phyloP scores from a whole-genome alignment of 352 stramenopile species.

The Globisporangium barbulae region DNA sequence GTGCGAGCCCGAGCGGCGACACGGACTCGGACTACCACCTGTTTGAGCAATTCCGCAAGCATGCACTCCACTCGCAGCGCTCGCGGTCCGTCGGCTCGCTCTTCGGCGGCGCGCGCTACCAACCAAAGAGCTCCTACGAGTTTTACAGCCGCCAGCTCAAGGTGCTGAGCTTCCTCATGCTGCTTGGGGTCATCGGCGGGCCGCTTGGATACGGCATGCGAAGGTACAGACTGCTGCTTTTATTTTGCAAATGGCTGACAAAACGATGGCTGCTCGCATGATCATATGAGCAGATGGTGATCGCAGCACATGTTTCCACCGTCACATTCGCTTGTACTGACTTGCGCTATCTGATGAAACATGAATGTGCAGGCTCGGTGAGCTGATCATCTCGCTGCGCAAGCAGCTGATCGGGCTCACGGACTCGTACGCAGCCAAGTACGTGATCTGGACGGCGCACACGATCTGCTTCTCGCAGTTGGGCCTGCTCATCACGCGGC shows the following conservation, averaged over 20 bases:
- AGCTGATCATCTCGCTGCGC: constrained; percentile 40
- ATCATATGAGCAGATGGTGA: background rate
- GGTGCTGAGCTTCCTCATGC: constrained; percentile 69
- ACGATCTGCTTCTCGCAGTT: constrained; percentile 70
- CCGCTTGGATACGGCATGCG: constrained; percentile 75
- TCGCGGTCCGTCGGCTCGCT: constrained; percentile 55
- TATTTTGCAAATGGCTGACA: background rate
- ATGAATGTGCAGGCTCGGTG: constrained; percentile 15
- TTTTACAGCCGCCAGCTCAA: constrained; percentile 71
- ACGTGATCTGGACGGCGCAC: constrained; percentile 58
- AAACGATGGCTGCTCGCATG: background rate
- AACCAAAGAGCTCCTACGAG: constrained; percentile 30
- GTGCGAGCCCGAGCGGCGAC: constrained; percentile 14
- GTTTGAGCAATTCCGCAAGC: constrained; percentile 19
- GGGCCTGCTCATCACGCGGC: constrained; percentile 64
- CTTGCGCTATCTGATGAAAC: background rate
- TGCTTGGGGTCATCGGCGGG: constrained; percentile 78
- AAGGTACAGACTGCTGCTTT: constrained; percentile 9
- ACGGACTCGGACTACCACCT: constrained; percentile 33
- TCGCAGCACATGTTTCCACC: background rate
- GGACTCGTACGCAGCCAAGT: constrained; percentile 32
- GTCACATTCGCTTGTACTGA: constrained; percentile 2
- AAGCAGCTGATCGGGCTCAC: constrained; percentile 38
- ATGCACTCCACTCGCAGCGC: constrained; percentile 24
- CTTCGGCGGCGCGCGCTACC: constrained; percentile 51